Percentiles rank a stretch among this genome's conserved stretches.
Conservation (phyloP, 1,139 yeast genomes). For the Sugiyamaella japonica region DNA sequence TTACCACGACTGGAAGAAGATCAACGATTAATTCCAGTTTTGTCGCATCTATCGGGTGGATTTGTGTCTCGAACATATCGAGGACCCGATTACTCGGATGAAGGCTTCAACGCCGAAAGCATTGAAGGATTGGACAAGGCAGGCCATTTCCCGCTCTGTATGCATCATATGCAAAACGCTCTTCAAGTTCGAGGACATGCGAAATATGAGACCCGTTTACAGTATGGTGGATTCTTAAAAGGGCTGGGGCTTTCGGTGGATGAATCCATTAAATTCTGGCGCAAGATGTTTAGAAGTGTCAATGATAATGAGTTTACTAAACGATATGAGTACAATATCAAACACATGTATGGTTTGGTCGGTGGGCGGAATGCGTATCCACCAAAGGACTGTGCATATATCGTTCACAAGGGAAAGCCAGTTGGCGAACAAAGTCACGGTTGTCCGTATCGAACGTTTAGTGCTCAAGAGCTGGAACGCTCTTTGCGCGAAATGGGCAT, state of each 20-base stretch:
- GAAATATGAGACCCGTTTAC: constrained; percentile 80
- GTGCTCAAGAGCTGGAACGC: constrained; percentile 56
- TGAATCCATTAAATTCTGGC: constrained; percentile 88
- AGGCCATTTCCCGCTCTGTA: constrained; percentile 83
- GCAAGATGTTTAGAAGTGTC: constrained; percentile 64
- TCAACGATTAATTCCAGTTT: constrained; percentile 79
- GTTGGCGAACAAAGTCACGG: constrained; percentile 77
- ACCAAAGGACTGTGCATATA: constrained; percentile 83
- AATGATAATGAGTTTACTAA: constrained; percentile 77
- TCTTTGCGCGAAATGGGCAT: constrained; percentile 68
- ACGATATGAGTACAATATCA: constrained; percentile 81
- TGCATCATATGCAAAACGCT: constrained; percentile 63
- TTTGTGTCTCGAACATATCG: constrained; percentile 27
- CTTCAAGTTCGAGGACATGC: constrained; percentile 67
- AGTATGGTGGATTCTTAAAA: constrained; percentile 78
- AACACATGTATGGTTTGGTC: constrained; percentile 89
- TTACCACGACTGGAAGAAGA: constrained; percentile 89
- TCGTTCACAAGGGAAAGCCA: constrained; percentile 72
- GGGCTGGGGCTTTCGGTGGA: constrained; percentile 86
- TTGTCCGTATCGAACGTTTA: constrained; percentile 84
- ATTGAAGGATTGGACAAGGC: constrained; percentile 57
- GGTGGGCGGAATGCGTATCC: constrained; percentile 84
- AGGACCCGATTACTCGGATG: constrained; percentile 51
- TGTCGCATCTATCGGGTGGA: constrained; percentile 65
- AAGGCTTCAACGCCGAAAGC: constrained; percentile 59